Conservation (phyloP, 78 protist genomes). For the Dictyostelium capitatum region DNA sequence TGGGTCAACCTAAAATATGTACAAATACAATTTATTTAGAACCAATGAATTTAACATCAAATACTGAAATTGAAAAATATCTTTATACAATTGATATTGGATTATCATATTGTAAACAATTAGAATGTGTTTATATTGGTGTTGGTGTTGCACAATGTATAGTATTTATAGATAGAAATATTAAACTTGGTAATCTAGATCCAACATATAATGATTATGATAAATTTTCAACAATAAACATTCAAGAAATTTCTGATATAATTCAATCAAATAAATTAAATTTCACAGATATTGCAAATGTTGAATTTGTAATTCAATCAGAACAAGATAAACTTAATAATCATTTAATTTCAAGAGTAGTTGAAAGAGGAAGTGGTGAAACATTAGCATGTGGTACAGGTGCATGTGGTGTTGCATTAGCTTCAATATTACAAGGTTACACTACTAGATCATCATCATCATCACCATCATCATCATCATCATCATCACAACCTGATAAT, state of each 20-base stretch:
- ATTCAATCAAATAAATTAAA: constrained; percentile 33
- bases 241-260: constrained; percentile 14
- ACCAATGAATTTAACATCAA: neutral
- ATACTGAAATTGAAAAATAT: neutral
- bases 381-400: constrained; percentile 89
- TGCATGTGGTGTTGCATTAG: constrained; percentile 86
- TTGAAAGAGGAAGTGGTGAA: constrained; percentile 86
- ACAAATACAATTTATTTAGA: neutral
- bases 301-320: constrained; percentile 68
- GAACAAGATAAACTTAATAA: neutral
- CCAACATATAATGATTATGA: neutral
- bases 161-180: constrained; percentile 63
- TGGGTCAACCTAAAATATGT: constrained; percentile 19
- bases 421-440: constrained; percentile 24
- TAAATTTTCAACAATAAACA: neutral
- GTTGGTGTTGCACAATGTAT: constrained; percentile 83
- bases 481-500: no score
- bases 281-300: constrained; percentile 54
- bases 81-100: neutral
- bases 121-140: constrained; percentile 34
- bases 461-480: no score
- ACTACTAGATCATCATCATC: neutral
- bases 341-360: constrained; percentile 44
- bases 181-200: constrained; percentile 4
- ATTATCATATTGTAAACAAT: neutral